Evolutionary conservation across 2,329 filamentous ascomycete species (phyloP).

Genomic region (Metarhizium humberi): DNA sequence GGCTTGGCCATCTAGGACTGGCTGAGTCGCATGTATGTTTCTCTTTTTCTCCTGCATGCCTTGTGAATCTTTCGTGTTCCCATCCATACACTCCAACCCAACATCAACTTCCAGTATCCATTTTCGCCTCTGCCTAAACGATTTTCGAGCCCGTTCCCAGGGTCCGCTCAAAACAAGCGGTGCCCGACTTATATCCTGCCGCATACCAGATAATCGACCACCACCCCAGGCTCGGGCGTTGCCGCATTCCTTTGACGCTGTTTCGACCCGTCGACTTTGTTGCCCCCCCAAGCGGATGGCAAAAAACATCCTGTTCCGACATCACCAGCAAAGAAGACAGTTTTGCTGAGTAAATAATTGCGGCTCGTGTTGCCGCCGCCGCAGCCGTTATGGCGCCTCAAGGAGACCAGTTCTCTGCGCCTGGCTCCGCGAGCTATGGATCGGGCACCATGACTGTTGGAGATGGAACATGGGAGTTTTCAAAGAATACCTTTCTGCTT

Average conservation of each 20-base stretch:
- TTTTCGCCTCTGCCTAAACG: not conserved
- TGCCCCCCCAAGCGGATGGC: not conserved
- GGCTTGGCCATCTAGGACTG: not conserved
- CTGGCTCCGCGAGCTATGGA: conserved; percentile 64
- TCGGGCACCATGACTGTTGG: conserved; percentile 69
- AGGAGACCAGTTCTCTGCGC: conserved; percentile 51
- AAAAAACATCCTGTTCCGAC: not conserved
- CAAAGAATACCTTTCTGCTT: conserved; percentile 67
- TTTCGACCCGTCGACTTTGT: not conserved
- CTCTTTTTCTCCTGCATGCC: not conserved
- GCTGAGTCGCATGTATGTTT: not conserved
- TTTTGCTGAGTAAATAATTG: not conserved
- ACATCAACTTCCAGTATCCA: not conserved
- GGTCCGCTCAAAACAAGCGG: not conserved
- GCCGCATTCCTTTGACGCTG: not conserved
- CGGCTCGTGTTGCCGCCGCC: conserved; percentile 15
- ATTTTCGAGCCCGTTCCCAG: not conserved
- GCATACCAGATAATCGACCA: conserved; percentile 1
- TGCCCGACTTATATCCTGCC: not conserved
- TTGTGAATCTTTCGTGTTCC: not conserved
- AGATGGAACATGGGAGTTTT: conserved; percentile 76
- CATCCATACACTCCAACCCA: not conserved
- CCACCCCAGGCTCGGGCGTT: not conserved
- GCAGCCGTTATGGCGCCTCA: conserved; percentile 43
- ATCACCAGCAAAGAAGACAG: not conserved